Base-by-base conservation (phyloP, 2,329 filamentous ascomycete genomes). In the Cladosporium sp. region DNA sequence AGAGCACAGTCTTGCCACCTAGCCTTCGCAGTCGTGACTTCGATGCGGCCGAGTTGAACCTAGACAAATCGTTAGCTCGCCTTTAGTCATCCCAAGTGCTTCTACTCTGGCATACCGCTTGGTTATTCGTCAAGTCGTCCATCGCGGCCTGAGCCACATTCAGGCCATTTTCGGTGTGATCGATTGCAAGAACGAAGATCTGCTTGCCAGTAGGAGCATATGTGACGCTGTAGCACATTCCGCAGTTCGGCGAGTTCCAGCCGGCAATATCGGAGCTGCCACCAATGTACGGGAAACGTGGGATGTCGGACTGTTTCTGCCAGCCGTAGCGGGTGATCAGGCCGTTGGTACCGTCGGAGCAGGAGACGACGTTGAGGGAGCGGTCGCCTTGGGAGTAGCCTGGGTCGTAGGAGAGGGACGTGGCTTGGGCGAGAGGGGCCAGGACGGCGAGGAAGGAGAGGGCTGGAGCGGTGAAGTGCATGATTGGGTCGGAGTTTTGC, bases 341-440 rank as follows among this genome's bases (percentile, higher is more conserved):
- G 58, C 87, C 87, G 73, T 89, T 86, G 60, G 61, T 47, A 56
- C 87, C 87, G 68, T 90, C 83, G 32, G 83, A 87, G 81, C 87
- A 91, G 60, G 85, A 71, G 44, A 91, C 79, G 4, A 68, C 71
- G 34, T 73, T 77, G 56, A 92, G 71, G 44, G 81, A 77, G 58
- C 84, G 80, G 59, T 64, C 63, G 45, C 70, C 70, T 61, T 86
- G 75, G 68, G 92, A 89, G 75, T 90, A 94, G 68, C 80, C 84
- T 19, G 76, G 74, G 74, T 92, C 89, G 73, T 86, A 93, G 62
- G 86, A 87, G 61, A 78, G 68, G 66, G 77, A 65, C 64, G 56
- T 57, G 4, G 65, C 63, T 22, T 39, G 39, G 42, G 60, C 59
- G 28, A 56, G 28, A 40, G 39, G 49, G 20, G 47, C 37, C 22